Percentiles rank a stretch among this genome's conserved stretches.
phyloP scores from a whole-genome alignment of 2,329 filamentous ascomycete species.

The Mycosphaerelloides madeirae region DNA sequence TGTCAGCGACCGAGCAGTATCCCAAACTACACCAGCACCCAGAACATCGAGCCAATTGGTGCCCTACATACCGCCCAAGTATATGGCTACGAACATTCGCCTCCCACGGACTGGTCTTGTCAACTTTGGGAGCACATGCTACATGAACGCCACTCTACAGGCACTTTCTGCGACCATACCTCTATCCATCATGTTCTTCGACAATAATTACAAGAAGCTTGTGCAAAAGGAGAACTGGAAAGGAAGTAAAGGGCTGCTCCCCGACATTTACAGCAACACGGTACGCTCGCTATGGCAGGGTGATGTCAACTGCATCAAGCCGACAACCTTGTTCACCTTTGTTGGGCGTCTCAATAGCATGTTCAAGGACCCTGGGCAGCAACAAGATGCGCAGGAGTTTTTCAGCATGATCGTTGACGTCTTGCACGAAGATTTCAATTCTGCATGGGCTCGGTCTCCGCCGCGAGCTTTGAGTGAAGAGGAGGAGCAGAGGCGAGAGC shows the following conservation, averaged over 20 bases:
- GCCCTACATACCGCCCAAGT: conserved; percentile 44
- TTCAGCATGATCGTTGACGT: conserved; percentile 75
- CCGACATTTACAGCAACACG: conserved; percentile 58
- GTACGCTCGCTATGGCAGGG: conserved; percentile 60
- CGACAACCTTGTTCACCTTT: conserved; percentile 51
- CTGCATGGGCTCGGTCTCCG: conserved; percentile 55
- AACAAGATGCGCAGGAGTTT: conserved; percentile 92
- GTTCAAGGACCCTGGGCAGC: conserved; percentile 52
- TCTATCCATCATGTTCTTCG: conserved; percentile 60
- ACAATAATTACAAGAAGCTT: conserved; percentile 56
- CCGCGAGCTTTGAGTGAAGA: conserved; percentile 54
- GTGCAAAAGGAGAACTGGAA: conserved; percentile 60
- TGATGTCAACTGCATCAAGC: conserved; percentile 45
- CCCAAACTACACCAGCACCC: conserved; percentile 32
- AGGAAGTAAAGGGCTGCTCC: conserved; percentile 60
- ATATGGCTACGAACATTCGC: conserved; percentile 39
- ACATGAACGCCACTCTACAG: conserved; percentile 88
- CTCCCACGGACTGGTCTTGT: conserved; percentile 67
- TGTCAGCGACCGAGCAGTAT: conserved; percentile 56
- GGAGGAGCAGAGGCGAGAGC: conserved; percentile 58
- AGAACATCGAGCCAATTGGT: conserved; percentile 36
- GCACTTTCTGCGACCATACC: conserved; percentile 68
- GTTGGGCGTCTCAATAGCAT: conserved; percentile 61
- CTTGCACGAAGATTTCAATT: conserved; percentile 81
- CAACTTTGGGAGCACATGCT: conserved; percentile 81